A percentile compares a stretch with the other conserved stretches of the same genome.
phyloP scores from a whole-genome alignment of 306 rosid species.

The Dalbergia cultrata region DNA sequence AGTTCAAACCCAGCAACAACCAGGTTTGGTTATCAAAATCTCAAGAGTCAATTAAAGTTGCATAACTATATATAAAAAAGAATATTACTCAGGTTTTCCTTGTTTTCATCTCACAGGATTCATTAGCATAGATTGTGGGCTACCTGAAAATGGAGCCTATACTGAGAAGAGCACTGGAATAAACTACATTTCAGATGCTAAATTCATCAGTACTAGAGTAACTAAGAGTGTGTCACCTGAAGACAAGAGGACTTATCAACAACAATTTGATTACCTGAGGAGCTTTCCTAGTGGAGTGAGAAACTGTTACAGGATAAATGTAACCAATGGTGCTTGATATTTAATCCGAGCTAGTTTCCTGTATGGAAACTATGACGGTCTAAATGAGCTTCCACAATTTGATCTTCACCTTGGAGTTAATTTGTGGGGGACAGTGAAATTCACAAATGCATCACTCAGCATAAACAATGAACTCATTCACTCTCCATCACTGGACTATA shows the following conservation, averaged over 20 bases:
- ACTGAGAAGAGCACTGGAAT: conserved; percentile 36
- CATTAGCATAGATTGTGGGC: conserved; percentile 60
- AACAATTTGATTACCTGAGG: conserved; percentile 36
- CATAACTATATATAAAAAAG: too few species aligned
- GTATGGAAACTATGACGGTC: conserved; percentile 61
- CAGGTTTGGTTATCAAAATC: conserved; percentile 45
- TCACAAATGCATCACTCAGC: not conserved
- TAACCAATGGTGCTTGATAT: conserved; percentile 42
- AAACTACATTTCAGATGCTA: conserved; percentile 56
- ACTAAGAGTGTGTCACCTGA: conserved; percentile 19
- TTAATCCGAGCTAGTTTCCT: conserved; percentile 44
- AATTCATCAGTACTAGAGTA: conserved; percentile 48
- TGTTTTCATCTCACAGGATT: not conserved
- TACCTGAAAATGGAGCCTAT: not conserved
- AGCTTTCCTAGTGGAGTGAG: conserved; percentile 62
- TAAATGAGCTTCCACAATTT: conserved; percentile 43
- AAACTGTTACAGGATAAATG: conserved; percentile 59
- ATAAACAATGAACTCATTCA: conserved; percentile 43
- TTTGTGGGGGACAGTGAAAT: conserved; percentile 45
- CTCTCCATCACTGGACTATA: conserved; percentile 43
- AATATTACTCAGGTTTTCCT: not conserved
- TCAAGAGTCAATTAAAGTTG: too few species aligned
- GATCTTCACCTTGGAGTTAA: conserved; percentile 58
- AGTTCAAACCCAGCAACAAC: conserved; percentile 59
- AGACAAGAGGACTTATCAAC: not conserved